Evolutionary conservation across 495 filamentous ascomycete species (phyloP).

Genomic region (Penicillium desertorum): DNA sequence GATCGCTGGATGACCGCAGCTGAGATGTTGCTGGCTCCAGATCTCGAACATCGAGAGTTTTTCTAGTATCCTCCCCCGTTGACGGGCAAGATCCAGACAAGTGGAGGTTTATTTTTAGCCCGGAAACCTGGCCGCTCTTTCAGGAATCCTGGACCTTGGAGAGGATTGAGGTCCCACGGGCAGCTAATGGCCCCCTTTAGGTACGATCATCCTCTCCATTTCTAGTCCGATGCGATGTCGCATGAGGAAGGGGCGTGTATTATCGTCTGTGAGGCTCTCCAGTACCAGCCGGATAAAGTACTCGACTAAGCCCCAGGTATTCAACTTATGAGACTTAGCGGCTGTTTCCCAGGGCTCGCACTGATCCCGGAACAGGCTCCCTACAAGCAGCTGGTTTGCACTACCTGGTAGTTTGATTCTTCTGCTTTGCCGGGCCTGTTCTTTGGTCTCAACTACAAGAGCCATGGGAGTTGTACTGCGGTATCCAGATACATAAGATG

Average conservation of each 20-base stretch:
- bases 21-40: not conserved
- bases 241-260: slow-evolving; percentile 33
- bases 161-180: slow-evolving; percentile 44
- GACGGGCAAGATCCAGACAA: not conserved
- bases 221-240: slow-evolving; percentile 24
- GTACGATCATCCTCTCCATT: slow-evolving; percentile 37
- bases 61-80: not conserved
- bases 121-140: slow-evolving; percentile 20
- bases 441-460: slow-evolving; percentile 21
- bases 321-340: slow-evolving; percentile 25
- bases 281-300: slow-evolving; percentile 35
- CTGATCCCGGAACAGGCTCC: slow-evolving; percentile 45
- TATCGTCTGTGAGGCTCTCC: slow-evolving; percentile 27
- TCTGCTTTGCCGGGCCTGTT: slow-evolving; percentile 24
- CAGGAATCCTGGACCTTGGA: slow-evolving; percentile 28
- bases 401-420: slow-evolving; percentile 49
- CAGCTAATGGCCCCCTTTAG: slow-evolving; percentile 44
- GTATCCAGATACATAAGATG: slow-evolving; percentile 13
- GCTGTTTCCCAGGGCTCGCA: slow-evolving; percentile 38
- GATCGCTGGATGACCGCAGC: slow-evolving; percentile 12
- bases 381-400: slow-evolving; percentile 45
- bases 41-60: not conserved
- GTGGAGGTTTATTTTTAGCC: not conserved
- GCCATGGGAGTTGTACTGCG: slow-evolving; percentile 9
- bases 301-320: slow-evolving; percentile 23